phyloP scores from a whole-genome alignment of 2,329 filamentous ascomycete genomes.

The Capronia coronata region DNA sequence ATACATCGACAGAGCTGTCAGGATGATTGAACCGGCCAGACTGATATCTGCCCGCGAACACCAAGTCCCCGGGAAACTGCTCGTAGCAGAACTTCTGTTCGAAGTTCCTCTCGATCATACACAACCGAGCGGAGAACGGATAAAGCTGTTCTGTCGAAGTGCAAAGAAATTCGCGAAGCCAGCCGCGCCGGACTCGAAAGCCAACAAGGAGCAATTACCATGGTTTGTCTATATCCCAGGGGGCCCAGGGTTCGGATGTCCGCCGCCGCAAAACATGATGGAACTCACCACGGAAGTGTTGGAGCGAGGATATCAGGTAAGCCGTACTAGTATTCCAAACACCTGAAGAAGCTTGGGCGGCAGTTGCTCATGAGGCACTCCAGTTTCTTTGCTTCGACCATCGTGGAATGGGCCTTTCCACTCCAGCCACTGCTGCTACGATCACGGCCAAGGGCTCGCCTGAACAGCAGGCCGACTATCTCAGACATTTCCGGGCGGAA shows the following conservation, averaged over 20 bases:
- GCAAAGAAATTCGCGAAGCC: constrained; percentile 61
- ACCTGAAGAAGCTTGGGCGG: too few relatives aligned
- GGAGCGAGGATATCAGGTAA: constrained; percentile 71
- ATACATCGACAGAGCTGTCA: not conserved
- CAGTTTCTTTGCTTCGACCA: constrained; percentile 75
- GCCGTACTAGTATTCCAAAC: too few relatives aligned
- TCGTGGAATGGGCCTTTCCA: constrained; percentile 79
- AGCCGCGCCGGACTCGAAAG: constrained; percentile 39
- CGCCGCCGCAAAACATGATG: constrained; percentile 61
- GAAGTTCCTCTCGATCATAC: constrained; percentile 75
- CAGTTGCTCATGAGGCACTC: too few relatives aligned
- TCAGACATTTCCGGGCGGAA: constrained; percentile 81
- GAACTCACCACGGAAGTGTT: constrained; percentile 65
- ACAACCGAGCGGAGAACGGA: constrained; percentile 52
- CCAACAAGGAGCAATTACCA: constrained; percentile 42
- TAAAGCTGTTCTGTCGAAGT: constrained; percentile 72
- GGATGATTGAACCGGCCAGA: constrained; percentile 2
- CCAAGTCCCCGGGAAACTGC: constrained; percentile 54
- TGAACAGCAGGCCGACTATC: constrained; percentile 67
- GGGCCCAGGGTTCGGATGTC: constrained; percentile 74
- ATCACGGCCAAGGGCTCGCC: constrained; percentile 57
- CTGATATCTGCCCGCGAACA: constrained; percentile 4
- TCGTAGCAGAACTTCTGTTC: constrained; percentile 77
- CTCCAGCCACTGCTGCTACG: constrained; percentile 67
- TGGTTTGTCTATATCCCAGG: constrained; percentile 73